Conservation (phyloP, 371 early-diverging fungal genomes). For the Chytridiales sp. region DNA sequence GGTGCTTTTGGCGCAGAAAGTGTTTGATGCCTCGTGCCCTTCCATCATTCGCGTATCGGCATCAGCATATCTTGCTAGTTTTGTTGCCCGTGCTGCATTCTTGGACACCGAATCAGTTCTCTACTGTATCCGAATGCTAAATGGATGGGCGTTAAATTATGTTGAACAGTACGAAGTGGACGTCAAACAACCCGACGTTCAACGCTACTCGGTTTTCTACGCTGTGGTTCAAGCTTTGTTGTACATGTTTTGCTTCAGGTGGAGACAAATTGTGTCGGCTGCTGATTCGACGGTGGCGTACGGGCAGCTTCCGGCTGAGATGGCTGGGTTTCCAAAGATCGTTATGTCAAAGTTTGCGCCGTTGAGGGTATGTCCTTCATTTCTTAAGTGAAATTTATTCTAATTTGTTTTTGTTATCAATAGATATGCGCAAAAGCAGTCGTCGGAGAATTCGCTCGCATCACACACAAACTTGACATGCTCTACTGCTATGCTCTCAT, state of each 20-base stretch:
- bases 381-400: not conserved
- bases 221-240: conserved; percentile 83
- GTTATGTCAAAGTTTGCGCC: conserved; percentile 82
- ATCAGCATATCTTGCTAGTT: conserved; percentile 82
- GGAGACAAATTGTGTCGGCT: conserved; percentile 23
- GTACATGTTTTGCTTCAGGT: conserved; percentile 61
- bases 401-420: not conserved
- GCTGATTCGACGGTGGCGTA: conserved; percentile 44
- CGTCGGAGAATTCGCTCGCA: conserved; percentile 79
- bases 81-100: conserved; percentile 86
- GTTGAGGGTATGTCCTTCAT: conserved; percentile 54
- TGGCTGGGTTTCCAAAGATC: conserved; percentile 69
- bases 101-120: conserved; percentile 62
- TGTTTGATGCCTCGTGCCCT: conserved; percentile 59
- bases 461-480: conserved; percentile 76
- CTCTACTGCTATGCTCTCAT: conserved; percentile 82
- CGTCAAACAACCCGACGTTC: conserved; percentile 21
- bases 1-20: conserved; percentile 67
- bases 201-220: conserved; percentile 62
- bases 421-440: conserved; percentile 75
- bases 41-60: conserved; percentile 75
- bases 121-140: conserved; percentile 63
- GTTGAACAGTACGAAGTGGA: conserved; percentile 64
- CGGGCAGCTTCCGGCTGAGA: conserved; percentile 50
- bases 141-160: conserved; percentile 66